Conservation (phyloP, 768 basidiomycete species). For the Lentinula sp. region DNA sequence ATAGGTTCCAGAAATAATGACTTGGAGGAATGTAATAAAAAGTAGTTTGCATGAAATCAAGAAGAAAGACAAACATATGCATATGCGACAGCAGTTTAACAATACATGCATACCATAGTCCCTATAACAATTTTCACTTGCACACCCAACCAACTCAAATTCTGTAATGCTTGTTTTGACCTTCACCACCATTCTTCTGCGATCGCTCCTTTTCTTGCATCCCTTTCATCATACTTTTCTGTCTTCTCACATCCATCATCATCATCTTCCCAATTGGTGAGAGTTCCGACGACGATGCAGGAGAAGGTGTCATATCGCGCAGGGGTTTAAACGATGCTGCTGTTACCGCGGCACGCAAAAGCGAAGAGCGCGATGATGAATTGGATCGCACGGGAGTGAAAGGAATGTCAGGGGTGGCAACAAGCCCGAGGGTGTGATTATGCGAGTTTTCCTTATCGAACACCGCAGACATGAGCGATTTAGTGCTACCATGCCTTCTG, state of each 20-base stretch:
- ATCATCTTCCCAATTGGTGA: conserved; percentile 63
- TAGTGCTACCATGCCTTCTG: conserved; percentile 2
- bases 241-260: conserved; percentile 58
- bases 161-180: neutral
- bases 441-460: conserved; percentile 35
- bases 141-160: neutral
- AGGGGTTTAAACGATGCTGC: conserved; percentile 44
- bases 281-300: conserved; percentile 67
- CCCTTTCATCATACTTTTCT: conserved; percentile 12
- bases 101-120: neutral
- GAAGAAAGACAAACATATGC: neutral
- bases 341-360: conserved; percentile 30
- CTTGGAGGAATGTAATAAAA: too few relatives aligned
- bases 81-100: neutral
- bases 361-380: conserved; percentile 20
- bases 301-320: conserved; percentile 43
- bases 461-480: conserved; percentile 7
- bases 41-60: neutral
- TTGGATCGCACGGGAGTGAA: conserved; percentile 38
- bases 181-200: neutral
- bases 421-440: conserved; percentile 18
- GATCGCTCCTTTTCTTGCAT: neutral
- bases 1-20: too few relatives aligned
- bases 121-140: neutral
- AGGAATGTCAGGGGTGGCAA: conserved; percentile 31